Percentiles rank a stretch among this genome's conserved stretches.
phyloP scores from a whole-genome alignment of 306 rosid genomes.

The Alnus rubra region DNA sequence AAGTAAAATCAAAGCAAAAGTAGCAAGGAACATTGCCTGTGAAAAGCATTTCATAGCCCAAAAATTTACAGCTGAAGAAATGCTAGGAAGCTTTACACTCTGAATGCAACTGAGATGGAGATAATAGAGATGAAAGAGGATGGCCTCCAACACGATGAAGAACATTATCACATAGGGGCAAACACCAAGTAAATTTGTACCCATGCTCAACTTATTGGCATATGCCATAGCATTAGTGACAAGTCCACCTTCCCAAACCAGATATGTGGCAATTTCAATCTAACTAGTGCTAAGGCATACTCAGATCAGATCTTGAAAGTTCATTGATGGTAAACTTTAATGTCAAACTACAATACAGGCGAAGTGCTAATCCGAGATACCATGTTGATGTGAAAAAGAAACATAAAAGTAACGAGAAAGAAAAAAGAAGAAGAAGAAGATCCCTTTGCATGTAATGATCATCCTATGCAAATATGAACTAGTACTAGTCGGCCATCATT shows the following conservation, averaged over 20 bases:
- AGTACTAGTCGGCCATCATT: neutral
- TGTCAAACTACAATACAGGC: neutral
- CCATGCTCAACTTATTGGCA: neutral
- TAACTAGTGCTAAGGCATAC: neutral
- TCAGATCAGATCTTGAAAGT: neutral
- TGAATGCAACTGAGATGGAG: neutral
- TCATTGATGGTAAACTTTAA: neutral
- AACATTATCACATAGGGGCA: neutral
- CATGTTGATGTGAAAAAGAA: neutral
- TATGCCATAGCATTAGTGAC: neutral
- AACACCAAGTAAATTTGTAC: neutral
- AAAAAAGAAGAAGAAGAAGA: neutral
- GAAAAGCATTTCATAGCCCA: slow-evolving; percentile 3
- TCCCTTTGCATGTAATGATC: neutral
- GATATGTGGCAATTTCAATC: neutral
- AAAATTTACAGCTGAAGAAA: slow-evolving; percentile 1
- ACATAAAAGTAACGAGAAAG: neutral
- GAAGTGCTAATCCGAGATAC: neutral
- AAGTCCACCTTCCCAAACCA: neutral
- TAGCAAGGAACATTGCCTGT: neutral
- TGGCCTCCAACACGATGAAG: neutral
- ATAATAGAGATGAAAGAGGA: neutral
- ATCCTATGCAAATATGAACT: neutral
- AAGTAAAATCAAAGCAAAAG: neutral
- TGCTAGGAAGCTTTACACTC: neutral